Base-by-base conservation (phyloP, 2,329 filamentous ascomycete species). In the Arachnomyces sp. region DNA sequence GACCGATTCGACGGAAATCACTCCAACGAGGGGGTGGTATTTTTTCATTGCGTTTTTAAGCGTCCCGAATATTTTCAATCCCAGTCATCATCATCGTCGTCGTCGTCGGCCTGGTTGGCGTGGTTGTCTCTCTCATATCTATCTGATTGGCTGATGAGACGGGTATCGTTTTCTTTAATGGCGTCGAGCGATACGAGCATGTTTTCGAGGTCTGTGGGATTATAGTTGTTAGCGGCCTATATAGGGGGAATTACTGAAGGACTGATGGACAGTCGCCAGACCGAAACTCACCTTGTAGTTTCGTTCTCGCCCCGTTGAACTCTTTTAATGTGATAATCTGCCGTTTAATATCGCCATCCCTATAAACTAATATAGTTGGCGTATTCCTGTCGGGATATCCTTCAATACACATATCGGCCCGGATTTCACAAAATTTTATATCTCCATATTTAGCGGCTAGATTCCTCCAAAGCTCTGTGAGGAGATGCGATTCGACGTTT, bases 391-490 rank as follows among this genome's bases (percentile, higher is more conserved):
- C 92, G 2, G 92, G 92, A 62, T 98, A 98, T 31, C 87, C 87
- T 61, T 96, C 92, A 52, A 98, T 95, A 43, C 92, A 94, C 67
- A 95, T 79, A 57, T 87, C 81, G 5, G 82, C 92, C 51, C 82
- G 77, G 51, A 98, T 96, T 67, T 96, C 86, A 61, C 90, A 96
- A 65, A 98, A 98, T 66, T 98, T 98, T 61, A 98, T 71, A 49
- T 98, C 90, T 14, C 88, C 87, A 57, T 88, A 98, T 55, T 90
- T 87, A 44, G 65, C 67, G 1, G 92, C 90, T 31, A 92, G 74
- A 55, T 88, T 79, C 28, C 82, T 74, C 89, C 90, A 98, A 14
- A 95, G 71, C 57, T 94, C 84, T 1, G 81, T 80, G 52, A 96
- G 66, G 3, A 95, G 71, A 44, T 84, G 76, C 3, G 88, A 94